These are phyloP conservation scores for Lachancea dasiensis DNA, from an alignment of 805 yeast species.

Conservation along the genomic window DNA sequence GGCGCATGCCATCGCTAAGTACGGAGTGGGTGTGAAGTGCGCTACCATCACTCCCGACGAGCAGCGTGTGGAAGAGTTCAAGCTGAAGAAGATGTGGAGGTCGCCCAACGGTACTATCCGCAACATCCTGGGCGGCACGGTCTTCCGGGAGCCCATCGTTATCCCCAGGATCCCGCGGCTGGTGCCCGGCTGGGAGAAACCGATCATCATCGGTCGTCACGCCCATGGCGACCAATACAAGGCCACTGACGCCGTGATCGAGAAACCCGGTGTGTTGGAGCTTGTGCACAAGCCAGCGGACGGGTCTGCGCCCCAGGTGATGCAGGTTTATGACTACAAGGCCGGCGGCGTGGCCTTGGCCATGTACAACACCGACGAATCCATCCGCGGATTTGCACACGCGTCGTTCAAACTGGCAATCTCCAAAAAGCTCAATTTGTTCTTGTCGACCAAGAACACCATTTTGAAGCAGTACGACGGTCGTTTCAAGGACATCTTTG, in stretches of 20 bases:
- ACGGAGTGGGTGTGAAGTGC: conserved; percentile 79
- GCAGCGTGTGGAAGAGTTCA: conserved; percentile 68
- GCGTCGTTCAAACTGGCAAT: conserved; percentile 73
- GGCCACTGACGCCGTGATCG: conserved; percentile 66
- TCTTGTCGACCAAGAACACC: conserved; percentile 71
- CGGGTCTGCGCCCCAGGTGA: conserved; percentile 41
- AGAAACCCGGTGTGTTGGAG: conserved; percentile 56
- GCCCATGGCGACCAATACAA: conserved; percentile 83
- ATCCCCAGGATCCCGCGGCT: conserved; percentile 72
- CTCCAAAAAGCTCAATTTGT: conserved; percentile 55
- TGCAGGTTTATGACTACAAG: conserved; percentile 54
- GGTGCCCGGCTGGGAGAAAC: conserved; percentile 75
- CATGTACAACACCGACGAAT: conserved; percentile 79
- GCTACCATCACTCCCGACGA: conserved; percentile 86
- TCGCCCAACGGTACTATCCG: conserved; percentile 84
- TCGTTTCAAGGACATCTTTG: conserved; percentile 74
- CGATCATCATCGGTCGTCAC: conserved; percentile 80
- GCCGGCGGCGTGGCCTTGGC: conserved; percentile 65
- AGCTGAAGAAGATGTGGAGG: conserved; percentile 74
- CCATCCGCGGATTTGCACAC: conserved; percentile 72
- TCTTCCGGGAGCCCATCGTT: conserved; percentile 78
- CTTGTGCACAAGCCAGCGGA: conserved; percentile 59
- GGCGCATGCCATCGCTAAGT: conserved; percentile 65
- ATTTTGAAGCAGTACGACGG: conserved; percentile 80
- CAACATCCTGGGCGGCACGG: conserved; percentile 77